Percentiles rank a stretch among this genome's conserved stretches.
phyloP scores from a whole-genome alignment of 2,329 filamentous ascomycete genomes.

The Trichoderma atroviride region DNA sequence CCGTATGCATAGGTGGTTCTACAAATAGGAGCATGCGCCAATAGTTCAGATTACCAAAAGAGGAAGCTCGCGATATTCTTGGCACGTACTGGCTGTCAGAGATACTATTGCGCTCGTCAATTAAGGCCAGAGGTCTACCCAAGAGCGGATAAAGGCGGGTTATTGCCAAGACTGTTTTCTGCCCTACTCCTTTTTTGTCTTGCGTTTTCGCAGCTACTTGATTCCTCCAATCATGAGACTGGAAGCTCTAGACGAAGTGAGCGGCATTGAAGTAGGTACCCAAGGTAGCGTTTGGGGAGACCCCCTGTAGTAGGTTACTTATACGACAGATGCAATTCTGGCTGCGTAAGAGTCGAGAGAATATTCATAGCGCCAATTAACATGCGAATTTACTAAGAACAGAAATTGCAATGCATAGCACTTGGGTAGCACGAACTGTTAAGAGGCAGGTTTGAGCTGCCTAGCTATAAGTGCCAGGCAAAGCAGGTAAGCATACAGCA shows the following conservation, averaged over 20 bases:
- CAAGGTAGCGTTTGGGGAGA: not conserved
- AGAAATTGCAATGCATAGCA: not conserved
- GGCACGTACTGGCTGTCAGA: conserved; percentile 8
- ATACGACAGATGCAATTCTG: not conserved
- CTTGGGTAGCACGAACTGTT: not conserved
- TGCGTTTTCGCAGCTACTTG: conserved; percentile 5
- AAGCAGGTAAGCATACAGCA: not conserved
- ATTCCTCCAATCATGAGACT: conserved; percentile 17
- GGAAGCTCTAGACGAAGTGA: not conserved
- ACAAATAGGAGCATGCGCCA: not conserved
- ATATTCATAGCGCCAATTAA: not conserved
- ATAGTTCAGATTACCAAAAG: not conserved
- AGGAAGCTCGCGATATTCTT: conserved; percentile 21
- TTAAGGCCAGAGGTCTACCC: not conserved
- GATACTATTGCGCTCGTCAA: not conserved
- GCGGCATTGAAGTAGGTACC: not conserved
- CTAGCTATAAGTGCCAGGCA: not conserved
- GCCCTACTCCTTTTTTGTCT: not conserved
- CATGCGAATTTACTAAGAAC: not conserved
- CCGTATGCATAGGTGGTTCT: not conserved
- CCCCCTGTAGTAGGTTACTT: not conserved
- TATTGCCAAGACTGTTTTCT: conserved; percentile 1
- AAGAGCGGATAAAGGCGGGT: not conserved
- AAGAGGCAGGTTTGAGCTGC: not conserved
- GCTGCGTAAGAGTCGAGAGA: not conserved